Percentiles rank a stretch among this genome's conserved stretches.
phyloP scores from a whole-genome alignment of 2,329 filamentous ascomycete species.

The Paracoccidioides lutzii region DNA sequence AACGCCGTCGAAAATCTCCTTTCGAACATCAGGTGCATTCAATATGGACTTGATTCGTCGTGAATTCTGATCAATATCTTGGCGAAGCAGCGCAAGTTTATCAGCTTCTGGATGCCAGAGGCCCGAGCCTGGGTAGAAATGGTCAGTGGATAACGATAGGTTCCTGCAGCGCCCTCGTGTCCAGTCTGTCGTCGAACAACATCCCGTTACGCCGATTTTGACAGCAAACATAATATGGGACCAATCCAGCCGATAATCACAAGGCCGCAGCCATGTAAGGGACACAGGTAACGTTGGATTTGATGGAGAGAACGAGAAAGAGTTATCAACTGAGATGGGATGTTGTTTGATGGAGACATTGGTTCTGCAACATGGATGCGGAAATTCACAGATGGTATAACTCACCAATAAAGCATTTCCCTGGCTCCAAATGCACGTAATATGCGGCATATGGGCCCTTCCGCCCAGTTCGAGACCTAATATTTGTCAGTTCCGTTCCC shows the following conservation, averaged over 20 bases:
- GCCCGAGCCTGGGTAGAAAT: constrained; percentile 48
- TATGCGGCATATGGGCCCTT: constrained; percentile 83
- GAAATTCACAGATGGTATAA: constrained; percentile 11
- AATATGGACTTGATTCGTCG: constrained; percentile 56
- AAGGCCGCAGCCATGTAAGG: neutral
- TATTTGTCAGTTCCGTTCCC: constrained; percentile 4
- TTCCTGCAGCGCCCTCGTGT: neutral
- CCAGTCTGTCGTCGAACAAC: neutral
- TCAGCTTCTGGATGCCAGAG: constrained; percentile 64
- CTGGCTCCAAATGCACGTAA: constrained; percentile 71
- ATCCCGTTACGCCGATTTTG: neutral
- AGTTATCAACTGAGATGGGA: neutral
- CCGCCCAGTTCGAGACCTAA: constrained; percentile 64
- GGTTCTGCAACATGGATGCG: neutral
- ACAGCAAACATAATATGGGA: neutral
- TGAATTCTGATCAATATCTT: constrained; percentile 62
- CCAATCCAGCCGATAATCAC: neutral
- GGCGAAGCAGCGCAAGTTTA: constrained; percentile 54
- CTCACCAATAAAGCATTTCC: constrained; percentile 57
- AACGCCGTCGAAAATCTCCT: constrained; percentile 49
- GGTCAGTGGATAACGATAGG: constrained; percentile 1
- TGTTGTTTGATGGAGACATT: neutral
- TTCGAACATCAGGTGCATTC: constrained; percentile 46
- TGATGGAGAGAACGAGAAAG: neutral
- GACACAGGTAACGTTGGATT: neutral